Conservation (phyloP, 805 yeast genomes). For the Hanseniaspora meyeri region DNA sequence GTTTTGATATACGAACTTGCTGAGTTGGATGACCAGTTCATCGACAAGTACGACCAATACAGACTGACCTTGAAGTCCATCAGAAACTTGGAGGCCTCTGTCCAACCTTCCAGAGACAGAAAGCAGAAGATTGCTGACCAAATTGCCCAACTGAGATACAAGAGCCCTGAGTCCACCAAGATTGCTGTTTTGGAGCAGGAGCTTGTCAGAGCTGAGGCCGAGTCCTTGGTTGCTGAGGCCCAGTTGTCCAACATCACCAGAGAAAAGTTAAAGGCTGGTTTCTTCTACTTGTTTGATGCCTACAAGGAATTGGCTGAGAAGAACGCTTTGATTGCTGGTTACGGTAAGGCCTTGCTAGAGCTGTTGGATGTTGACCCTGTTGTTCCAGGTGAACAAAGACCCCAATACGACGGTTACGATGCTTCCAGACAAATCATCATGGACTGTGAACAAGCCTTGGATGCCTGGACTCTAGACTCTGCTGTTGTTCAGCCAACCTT, state of each 20-base stretch:
- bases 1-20: constrained; percentile 72
- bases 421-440: constrained; percentile 78
- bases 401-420: constrained; percentile 79
- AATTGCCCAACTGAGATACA: constrained; percentile 71
- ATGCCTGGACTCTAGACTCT: constrained; percentile 71
- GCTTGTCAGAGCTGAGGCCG: constrained; percentile 84
- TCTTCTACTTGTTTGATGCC: constrained; percentile 74
- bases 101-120: constrained; percentile 79
- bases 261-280: constrained; percentile 75
- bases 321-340: constrained; percentile 74
- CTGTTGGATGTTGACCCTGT: constrained; percentile 75
- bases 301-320: constrained; percentile 77
- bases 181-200: constrained; percentile 75
- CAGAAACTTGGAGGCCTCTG: constrained; percentile 75
- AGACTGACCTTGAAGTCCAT: constrained; percentile 70
- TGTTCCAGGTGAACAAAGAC: constrained; percentile 86
- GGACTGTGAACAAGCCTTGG: constrained; percentile 73
- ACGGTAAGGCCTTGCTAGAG: constrained; percentile 77
- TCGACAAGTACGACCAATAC: constrained; percentile 76
- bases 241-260: constrained; percentile 81
- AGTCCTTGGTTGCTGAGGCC: constrained; percentile 81
- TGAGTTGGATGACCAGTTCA: constrained; percentile 76
- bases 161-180: constrained; percentile 73
- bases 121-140: constrained; percentile 75
- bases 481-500: constrained; percentile 76